Conservation (phyloP, 2,329 filamentous ascomycete genomes). For the Sporothrix pseudoabietina region DNA sequence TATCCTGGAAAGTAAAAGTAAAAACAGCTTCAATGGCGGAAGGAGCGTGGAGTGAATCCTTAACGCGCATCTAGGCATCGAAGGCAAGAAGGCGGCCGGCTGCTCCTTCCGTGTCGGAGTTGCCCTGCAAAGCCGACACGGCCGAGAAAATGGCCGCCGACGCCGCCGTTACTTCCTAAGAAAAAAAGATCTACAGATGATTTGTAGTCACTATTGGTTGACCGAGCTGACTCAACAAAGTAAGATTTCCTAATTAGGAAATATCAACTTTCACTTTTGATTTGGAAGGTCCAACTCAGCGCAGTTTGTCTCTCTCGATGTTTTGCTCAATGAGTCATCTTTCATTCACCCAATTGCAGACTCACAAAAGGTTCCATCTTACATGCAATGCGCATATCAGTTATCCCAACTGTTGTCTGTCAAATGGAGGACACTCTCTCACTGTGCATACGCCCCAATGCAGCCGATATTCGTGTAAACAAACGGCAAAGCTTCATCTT, state of each 20-base stretch:
- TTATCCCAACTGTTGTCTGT: neutral
- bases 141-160: conserved; percentile 4
- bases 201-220: neutral
- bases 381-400: neutral
- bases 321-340: neutral
- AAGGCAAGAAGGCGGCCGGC: neutral
- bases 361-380: neutral
- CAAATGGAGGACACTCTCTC: neutral
- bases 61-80: neutral
- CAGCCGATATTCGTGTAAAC: neutral
- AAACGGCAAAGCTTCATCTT: neutral
- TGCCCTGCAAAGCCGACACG: neutral
- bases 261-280: neutral
- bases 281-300: conserved; percentile 5
- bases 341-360: neutral
- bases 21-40: neutral
- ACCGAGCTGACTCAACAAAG: conserved; percentile 9
- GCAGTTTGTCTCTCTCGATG: neutral
- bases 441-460: neutral
- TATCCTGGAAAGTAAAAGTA: neutral
- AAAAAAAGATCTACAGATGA: neutral
- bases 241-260: conserved; percentile 24
- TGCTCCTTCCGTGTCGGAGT: conserved; percentile 12
- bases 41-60: neutral
- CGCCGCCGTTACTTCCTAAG: neutral